A percentile compares a stretch with the other conserved stretches of the same genome.
Evolutionary conservation across 257 asterid genomes (phyloP).

Genomic region (Dorcoceras hygrometricum): DNA sequence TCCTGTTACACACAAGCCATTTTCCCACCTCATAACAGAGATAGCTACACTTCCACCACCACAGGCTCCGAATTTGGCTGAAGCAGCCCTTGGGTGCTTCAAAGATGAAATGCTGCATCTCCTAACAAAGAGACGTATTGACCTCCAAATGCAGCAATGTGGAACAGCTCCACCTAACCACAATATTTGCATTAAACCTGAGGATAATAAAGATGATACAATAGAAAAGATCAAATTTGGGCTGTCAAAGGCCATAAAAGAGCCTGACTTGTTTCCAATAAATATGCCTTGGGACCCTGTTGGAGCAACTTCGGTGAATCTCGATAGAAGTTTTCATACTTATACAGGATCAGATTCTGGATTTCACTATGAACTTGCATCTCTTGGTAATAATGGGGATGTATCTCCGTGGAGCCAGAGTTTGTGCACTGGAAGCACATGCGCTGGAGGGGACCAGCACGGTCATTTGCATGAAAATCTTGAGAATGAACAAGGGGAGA

Average conservation of each 20-base stretch:
- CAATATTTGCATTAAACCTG: conserved; percentile 38
- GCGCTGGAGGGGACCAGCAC: conserved; percentile 46
- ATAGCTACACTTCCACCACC: conserved; percentile 88
- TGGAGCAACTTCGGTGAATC: conserved; percentile 34
- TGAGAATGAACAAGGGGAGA: conserved; percentile 41
- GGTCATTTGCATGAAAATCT: conserved; percentile 37
- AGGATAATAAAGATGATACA: conserved; percentile 43
- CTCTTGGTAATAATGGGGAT: conserved; percentile 43
- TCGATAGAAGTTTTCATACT: conserved; percentile 31
- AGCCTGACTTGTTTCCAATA: conserved; percentile 25
- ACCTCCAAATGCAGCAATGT: conserved; percentile 64
- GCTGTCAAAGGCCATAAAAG: conserved; percentile 57
- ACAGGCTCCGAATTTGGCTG: conserved; percentile 86
- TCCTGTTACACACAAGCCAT: conserved; percentile 94
- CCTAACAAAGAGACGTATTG: conserved; percentile 75
- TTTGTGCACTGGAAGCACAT: conserved; percentile 53
- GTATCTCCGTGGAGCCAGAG: conserved; percentile 62
- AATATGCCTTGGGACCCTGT: conserved; percentile 44
- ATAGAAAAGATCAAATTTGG: conserved; percentile 56
- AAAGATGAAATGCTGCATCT: conserved; percentile 97
- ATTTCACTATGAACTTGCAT: conserved; percentile 45
- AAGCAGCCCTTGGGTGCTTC: conserved; percentile 93
- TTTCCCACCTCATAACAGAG: conserved; percentile 84
- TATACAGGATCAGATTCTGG: conserved; percentile 44
- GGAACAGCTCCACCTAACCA: conserved; percentile 21